Evolutionary conservation across 2,329 filamentous ascomycete species (phyloP).

Genomic region (Talaromyces islandicus): DNA sequence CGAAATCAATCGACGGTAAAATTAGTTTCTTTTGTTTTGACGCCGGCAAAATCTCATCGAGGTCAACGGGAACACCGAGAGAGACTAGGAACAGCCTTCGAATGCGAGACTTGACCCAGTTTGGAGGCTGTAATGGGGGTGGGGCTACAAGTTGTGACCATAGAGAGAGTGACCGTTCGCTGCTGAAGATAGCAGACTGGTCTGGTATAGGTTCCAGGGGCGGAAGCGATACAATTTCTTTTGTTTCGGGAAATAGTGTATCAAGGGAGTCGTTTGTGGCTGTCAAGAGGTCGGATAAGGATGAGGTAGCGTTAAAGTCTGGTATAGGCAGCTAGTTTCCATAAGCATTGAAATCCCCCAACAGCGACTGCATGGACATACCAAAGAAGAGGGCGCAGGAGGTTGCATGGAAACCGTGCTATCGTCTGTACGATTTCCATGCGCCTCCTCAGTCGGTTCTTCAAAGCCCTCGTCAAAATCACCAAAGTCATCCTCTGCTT

Average conservation of each 20-base stretch:
- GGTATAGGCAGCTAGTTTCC: conserved; percentile 30
- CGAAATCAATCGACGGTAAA: conserved; percentile 67
- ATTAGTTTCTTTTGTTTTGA: conserved; percentile 98
- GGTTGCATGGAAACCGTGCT: conserved; percentile 14
- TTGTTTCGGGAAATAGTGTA: conserved; percentile 38
- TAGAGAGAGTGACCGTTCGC: conserved; percentile 78
- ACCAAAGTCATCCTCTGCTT: conserved; percentile 49
- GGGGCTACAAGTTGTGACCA: conserved; percentile 97
- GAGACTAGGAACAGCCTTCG: conserved; percentile 92
- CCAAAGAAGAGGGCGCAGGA: conserved; percentile 34
- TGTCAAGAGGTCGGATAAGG: conserved; percentile 35
- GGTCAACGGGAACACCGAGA: conserved; percentile 87
- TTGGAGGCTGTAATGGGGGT: conserved; percentile 87
- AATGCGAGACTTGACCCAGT: conserved; percentile 96
- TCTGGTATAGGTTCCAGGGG: conserved; percentile 35
- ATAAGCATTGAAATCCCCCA: neutral
- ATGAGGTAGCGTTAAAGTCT: conserved; percentile 51
- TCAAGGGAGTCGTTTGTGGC: conserved; percentile 36
- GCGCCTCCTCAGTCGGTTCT: conserved; percentile 28
- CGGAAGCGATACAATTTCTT: conserved; percentile 28
- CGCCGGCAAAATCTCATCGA: conserved; percentile 94
- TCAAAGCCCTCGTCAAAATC: conserved; percentile 67
- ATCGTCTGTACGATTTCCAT: conserved; percentile 8
- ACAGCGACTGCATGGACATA: conserved; percentile 29
- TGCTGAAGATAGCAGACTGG: conserved; percentile 63